Base-by-base conservation (phyloP, 305 asterid genomes). In the Fraxinus latifolia region DNA sequence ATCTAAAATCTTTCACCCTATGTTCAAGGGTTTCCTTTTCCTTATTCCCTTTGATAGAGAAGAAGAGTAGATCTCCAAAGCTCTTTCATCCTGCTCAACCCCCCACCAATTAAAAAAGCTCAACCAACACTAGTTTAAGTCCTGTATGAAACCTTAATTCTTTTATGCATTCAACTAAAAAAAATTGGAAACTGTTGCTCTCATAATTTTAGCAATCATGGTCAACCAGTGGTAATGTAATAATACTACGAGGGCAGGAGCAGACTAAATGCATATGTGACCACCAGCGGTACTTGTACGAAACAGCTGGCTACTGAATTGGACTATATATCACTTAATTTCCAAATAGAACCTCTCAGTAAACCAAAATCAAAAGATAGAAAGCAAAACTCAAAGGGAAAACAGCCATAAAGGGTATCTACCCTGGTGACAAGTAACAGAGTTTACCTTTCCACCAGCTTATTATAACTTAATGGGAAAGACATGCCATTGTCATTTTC, bases 401-500 rank as follows among this genome's bases (percentile, higher is more conserved):
- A 60, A 83, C 32, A 36, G 42, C 71, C n/a, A 75, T 31, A 67
- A n/a, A 58, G 32, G 67, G 47, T 37, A 68, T 81, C 50, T 36
- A 71, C 44, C 47, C 74, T 15, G 79, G 76, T 50, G 33, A 23
- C 23, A 47, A 33, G 23, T 27, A 19, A 73, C 39, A 53, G 32
- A 77, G 53, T 71, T 84, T 89, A 95, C 99, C 99, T 96, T 85
- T 94, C 94, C 78, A 90, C 93, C 93, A 96, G 85, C 81, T 89
- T 88, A 87, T 79, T 87, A 85, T 96, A 96, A 85, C 92, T 93
- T 81, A 96, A 84, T 7, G 99, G 99, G 76, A 94, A 91, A 62
- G 99, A 96, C 81, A 85, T 82, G 83, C 97, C 99, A 87, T 96
- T 97, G 86, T 94, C 98, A 86, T 96, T 89, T 90, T 90, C 97